Percentiles rank a stretch among this genome's conserved stretches.
phyloP scores from a whole-genome alignment of 164 flowering plant genomes.

The Piper betle region DNA sequence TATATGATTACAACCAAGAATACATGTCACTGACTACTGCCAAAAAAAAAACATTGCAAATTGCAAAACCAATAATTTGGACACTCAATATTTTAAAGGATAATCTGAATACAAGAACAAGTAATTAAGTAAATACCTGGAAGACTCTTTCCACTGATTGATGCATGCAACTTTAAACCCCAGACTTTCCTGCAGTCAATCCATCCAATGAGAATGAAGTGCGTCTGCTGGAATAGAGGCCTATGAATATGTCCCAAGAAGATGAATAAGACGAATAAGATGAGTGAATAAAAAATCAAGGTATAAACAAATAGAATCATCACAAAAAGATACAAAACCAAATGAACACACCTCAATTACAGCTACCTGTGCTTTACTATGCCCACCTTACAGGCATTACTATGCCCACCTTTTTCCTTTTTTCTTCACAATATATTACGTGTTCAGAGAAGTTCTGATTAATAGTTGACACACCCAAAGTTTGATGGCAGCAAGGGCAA shows the following conservation, averaged over 20 bases:
- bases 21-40: neutral
- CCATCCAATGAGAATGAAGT: conserved; percentile 56
- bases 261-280: neutral
- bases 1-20: neutral
- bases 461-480: conserved; percentile 11
- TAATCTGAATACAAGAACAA: neutral
- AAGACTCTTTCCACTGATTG: conserved; percentile 55
- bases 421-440: conserved; percentile 29
- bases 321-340: neutral
- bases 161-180: conserved; percentile 44
- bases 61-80: neutral
- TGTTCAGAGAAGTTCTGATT: conserved; percentile 34
- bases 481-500: conserved; percentile 50
- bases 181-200: conserved; percentile 39
- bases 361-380: conserved; percentile 33
- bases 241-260: conserved; percentile 18
- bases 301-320: neutral
- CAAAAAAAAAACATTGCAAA: neutral
- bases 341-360: conserved; percentile 49
- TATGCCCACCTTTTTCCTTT: conserved; percentile 10
- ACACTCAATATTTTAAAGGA: neutral
- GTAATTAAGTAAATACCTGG: conserved; percentile 30
- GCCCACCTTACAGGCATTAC: conserved; percentile 6
- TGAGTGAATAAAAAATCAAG: no score
- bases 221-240: conserved; percentile 64